These are phyloP conservation scores for Cyathus striatus DNA, from an alignment of 768 basidiomycete genomes.

Conservation along the genomic window DNA sequence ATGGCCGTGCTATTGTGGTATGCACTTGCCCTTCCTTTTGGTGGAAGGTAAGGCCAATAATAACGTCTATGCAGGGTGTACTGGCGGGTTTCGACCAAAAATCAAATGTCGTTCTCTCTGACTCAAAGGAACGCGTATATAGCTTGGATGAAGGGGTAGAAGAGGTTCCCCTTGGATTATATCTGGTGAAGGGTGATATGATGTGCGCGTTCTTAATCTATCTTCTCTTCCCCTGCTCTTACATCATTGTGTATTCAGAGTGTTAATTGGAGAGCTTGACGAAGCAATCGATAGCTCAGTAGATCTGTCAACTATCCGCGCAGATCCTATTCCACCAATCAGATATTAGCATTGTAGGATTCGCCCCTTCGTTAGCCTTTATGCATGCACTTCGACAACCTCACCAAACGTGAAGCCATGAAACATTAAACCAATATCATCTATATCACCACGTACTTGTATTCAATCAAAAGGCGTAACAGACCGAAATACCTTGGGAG, in stretches of 20 bases:
- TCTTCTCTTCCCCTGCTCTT: neutral
- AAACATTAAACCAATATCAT: too few species aligned
- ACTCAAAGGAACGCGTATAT: constrained; percentile 91
- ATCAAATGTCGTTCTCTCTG: constrained; percentile 92
- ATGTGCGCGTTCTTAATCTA: constrained; percentile 58
- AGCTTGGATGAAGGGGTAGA: constrained; percentile 89
- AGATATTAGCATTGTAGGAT: too few species aligned
- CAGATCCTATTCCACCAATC: constrained; percentile 83
- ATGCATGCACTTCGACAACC: too few species aligned
- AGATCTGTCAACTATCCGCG: constrained; percentile 74
- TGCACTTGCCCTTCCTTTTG: constrained; percentile 20
- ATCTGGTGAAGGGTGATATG: constrained; percentile 98
- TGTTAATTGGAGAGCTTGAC: constrained; percentile 83
- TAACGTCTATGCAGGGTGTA: constrained; percentile 67
- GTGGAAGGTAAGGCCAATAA: constrained; percentile 1
- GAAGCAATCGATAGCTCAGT: constrained; percentile 71
- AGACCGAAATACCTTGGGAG: too few species aligned
- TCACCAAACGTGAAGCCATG: too few species aligned
- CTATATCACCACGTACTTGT: too few species aligned
- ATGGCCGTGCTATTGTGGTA: constrained; percentile 92
- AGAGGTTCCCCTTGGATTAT: constrained; percentile 90
- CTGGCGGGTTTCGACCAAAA: constrained; percentile 93
- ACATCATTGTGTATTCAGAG: constrained; percentile 29
- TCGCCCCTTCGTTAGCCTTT: too few species aligned
- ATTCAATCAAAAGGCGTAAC: too few species aligned